These are phyloP conservation scores for Fusarium illudens DNA, from an alignment of 2,329 filamentous ascomycete genomes.

Conservation along the genomic window DNA sequence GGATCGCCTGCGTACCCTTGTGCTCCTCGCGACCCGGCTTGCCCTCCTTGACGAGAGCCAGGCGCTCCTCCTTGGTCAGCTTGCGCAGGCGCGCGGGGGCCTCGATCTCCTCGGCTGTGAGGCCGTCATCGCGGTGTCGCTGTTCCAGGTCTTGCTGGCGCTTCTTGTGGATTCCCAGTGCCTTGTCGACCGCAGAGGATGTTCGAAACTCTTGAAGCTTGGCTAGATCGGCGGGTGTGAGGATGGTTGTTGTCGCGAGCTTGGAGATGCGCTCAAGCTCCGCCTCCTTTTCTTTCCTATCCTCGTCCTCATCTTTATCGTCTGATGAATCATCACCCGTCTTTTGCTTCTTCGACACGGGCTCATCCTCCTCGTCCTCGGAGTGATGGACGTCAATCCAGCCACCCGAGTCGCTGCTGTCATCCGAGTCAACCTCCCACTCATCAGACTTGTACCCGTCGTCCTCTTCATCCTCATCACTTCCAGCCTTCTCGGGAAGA, in stretches of 20 bases:
- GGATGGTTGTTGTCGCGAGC: slow-evolving; percentile 90
- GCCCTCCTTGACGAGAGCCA: slow-evolving; percentile 83
- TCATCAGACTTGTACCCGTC: slow-evolving; percentile 63
- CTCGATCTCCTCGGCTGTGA: slow-evolving; percentile 93
- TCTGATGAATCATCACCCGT: slow-evolving; percentile 38
- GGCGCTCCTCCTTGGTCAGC: slow-evolving; percentile 86
- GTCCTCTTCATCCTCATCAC: slow-evolving; percentile 68
- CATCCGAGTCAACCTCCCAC: slow-evolving; percentile 69
- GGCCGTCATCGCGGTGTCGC: slow-evolving; percentile 83
- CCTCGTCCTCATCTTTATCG: slow-evolving; percentile 53
- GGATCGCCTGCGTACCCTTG: slow-evolving; percentile 83
- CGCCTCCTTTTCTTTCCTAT: slow-evolving; percentile 53
- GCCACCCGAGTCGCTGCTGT: slow-evolving; percentile 77
- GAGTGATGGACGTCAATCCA: slow-evolving; percentile 94
- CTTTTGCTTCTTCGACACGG: slow-evolving; percentile 60
- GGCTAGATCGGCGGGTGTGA: slow-evolving; percentile 94
- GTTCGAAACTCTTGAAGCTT: slow-evolving; percentile 90
- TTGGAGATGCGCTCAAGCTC: slow-evolving; percentile 67
- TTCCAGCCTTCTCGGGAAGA: slow-evolving; percentile 68
- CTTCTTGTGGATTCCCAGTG: slow-evolving; percentile 57
- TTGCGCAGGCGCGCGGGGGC: slow-evolving; percentile 84
- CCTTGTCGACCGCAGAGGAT: slow-evolving; percentile 74
- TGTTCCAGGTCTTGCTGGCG: slow-evolving; percentile 56
- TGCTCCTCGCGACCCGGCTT: slow-evolving; percentile 81
- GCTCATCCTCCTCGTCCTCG: slow-evolving; percentile 75